Base-by-base conservation (phyloP, 1,139 yeast genomes). In the Yamadazyma buinensis region DNA sequence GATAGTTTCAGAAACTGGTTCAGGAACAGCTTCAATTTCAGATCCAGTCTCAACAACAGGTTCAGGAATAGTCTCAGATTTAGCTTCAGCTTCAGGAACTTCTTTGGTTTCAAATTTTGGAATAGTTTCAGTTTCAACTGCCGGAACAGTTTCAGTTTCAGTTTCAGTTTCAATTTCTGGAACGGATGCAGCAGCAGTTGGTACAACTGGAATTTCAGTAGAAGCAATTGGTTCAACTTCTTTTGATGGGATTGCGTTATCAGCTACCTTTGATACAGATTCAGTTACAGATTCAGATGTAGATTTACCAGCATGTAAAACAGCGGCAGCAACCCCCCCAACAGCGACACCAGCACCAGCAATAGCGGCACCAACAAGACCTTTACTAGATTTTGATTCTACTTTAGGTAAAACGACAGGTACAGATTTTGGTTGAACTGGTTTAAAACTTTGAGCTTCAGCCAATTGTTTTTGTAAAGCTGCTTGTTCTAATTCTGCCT, bases 401-500 rank as follows among this genome's bases (percentile, higher is more conserved):
- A n/a, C n/a, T n/a, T n/a, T n/a, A 7, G 22, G 9, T 19, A 19
- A 19, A 23, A 13, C 25, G 8, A 4, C n/a, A 11, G 25, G 25
- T n/a, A 11, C 25, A 23, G 45, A 37, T 30, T 51, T 47, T 14
- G 52, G 48, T 26, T 47, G 40, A 5, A 41, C 35, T 8, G 58
- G 57, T 32, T 50, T 45, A 32, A 44, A 50, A 23, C 36, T 47
- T 20, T 54, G 49, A 7, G 59, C 64, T 27, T 44, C 42, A 20
- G 42, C 44, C 21, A 47, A 33, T 27, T 43, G 44, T 24, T 37
- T 48, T 23, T 40, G 36, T 49, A 47, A 59, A 57, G 27, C 63
- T 59, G 40, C 62, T 62, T 57, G 46, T 64, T 72, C 43, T 51
- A 55, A 19, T 51, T 61, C 42, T 71, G 52, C 36, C 57, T 68